These are phyloP conservation scores for Pyrus pyrifolia DNA, from an alignment of 306 rosid genomes.

Conservation along the genomic window DNA sequence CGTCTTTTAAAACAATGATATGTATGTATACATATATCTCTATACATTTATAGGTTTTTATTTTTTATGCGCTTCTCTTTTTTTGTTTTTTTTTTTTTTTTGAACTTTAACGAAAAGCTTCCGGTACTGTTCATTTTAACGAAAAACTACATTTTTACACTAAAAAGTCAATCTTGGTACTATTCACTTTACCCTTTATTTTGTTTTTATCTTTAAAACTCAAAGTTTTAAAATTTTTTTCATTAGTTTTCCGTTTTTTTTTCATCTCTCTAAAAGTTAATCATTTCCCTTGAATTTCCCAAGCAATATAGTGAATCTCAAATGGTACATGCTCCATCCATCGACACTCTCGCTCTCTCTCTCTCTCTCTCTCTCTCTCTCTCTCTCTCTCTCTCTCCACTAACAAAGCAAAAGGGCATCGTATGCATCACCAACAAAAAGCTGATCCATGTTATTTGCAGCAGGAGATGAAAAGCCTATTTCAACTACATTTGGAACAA, in stretches of 20 bases:
- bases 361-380: background rate
- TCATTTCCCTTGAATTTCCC: slow-evolving; percentile 68
- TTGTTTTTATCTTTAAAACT: too few relatives aligned
- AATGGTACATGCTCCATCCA: slow-evolving; percentile 64
- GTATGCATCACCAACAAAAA: background rate
- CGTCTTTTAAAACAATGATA: too few relatives aligned
- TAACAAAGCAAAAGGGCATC: slow-evolving; percentile 11
- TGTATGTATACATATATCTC: background rate
- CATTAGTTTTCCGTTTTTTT: too few relatives aligned
- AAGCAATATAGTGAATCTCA: slow-evolving; percentile 40
- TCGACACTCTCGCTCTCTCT: slow-evolving; percentile 10
- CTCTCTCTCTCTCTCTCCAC: slow-evolving; percentile 29
- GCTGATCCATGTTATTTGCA: background rate
- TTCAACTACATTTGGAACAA: background rate
- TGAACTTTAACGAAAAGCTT: too few relatives aligned
- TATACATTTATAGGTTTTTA: background rate
- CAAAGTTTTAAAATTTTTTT: too few relatives aligned
- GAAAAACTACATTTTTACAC: too few relatives aligned
- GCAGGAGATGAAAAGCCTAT: background rate
- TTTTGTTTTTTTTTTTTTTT: background rate
- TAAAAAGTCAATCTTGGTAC: too few relatives aligned
- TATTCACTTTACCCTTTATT: too few relatives aligned
- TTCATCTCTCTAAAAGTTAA: slow-evolving; percentile 31
- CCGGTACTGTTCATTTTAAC: too few relatives aligned
- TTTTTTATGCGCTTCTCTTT: background rate